A percentile compares a stretch with the other conserved stretches of the same genome.
phyloP scores from a whole-genome alignment of 2,329 filamentous ascomycete species.

The Fusarium brevicatenulatum region DNA sequence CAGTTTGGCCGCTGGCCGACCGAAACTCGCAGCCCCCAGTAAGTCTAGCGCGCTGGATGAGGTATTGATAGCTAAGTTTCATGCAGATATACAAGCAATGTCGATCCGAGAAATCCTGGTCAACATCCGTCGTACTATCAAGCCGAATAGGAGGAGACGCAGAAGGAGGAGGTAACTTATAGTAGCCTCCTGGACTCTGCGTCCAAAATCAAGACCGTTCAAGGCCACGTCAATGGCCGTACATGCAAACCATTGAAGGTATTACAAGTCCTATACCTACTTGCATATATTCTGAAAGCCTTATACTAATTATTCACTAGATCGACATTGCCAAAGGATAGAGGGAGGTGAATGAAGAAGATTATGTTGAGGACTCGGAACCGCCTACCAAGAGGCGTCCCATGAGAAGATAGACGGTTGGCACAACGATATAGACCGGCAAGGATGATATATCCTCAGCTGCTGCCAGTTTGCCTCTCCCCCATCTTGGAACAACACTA shows the following conservation, averaged over 20 bases:
- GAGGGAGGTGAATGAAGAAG: neutral
- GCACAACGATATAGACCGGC: neutral
- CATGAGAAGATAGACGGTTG: neutral
- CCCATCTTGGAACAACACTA: fast-evolving
- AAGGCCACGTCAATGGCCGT: neutral
- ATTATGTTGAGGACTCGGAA: fast-evolving
- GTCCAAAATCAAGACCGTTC: fast-evolving
- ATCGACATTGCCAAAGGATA: fast-evolving
- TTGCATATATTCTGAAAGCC: no score
- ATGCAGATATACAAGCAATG: neutral
- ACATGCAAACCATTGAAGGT: neutral
- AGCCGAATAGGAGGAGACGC: neutral
- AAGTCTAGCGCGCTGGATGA: neutral
- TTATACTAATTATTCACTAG: neutral
- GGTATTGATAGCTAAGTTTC: neutral
- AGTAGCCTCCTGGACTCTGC: fast-evolving
- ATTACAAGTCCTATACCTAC: neutral
- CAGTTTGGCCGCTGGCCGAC: fast-evolving
- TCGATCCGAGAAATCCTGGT: neutral
- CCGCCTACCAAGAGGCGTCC: neutral
- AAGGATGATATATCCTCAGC: no score
- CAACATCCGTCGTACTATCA: neutral
- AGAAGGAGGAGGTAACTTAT: neutral
- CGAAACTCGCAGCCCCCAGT: fast-evolving
- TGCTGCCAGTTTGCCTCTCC: no score